phyloP scores from a whole-genome alignment of 129 eudicot species.

The Scalesia atractyloides region DNA sequence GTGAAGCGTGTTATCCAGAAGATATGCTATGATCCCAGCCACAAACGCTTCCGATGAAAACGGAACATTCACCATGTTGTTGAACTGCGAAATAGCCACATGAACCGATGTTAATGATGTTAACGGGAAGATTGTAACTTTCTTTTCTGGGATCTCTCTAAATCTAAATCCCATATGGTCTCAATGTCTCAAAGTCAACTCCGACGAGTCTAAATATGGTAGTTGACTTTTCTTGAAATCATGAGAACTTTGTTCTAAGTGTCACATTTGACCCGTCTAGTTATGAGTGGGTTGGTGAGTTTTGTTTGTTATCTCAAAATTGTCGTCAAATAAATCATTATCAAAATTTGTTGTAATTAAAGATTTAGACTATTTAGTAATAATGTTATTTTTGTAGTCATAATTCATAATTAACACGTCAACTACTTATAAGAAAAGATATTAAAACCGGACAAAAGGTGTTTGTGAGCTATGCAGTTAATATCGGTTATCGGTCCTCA shows the following conservation, averaged over 20 bases:
- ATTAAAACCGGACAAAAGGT: not conserved
- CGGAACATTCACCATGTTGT: conserved; percentile 63
- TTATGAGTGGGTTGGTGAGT: not conserved
- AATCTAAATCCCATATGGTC: not conserved
- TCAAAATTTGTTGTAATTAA: not conserved
- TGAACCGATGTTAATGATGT: not conserved
- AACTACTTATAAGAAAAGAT: not conserved
- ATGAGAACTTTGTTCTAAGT: not conserved
- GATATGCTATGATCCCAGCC: conserved; percentile 60
- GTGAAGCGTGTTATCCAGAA: conserved; percentile 69
- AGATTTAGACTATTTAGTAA: not conserved
- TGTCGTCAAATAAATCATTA: not conserved
- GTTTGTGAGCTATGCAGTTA: not conserved
- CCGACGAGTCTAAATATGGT: not conserved
- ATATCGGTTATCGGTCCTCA: too few relatives aligned
- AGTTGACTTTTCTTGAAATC: not conserved
- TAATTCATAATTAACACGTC: not conserved
- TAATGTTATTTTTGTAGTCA: not conserved
- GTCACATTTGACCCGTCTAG: too few relatives aligned
- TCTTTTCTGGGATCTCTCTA: not conserved
- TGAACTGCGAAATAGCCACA: conserved; percentile 43
- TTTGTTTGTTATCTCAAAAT: not conserved
- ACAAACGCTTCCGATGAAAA: conserved; percentile 75
- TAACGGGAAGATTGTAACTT: conserved; percentile 8
- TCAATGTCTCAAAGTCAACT: not conserved